Base-by-base conservation (phyloP, 2,329 filamentous ascomycete genomes). In the Verticillium isaacii region DNA sequence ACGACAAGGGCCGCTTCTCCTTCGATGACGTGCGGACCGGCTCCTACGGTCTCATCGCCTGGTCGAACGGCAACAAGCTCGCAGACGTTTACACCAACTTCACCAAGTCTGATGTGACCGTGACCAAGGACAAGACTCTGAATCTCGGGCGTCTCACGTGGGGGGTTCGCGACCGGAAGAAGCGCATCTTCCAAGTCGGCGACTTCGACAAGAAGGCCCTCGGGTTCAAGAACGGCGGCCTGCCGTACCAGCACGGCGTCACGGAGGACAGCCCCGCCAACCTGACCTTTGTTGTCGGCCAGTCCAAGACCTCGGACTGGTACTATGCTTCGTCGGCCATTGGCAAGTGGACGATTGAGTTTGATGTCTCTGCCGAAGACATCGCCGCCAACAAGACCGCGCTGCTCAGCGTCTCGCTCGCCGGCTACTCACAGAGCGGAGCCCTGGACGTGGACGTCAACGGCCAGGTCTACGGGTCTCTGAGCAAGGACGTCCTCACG, bases 121-220 rank as follows among this genome's bases (percentile, higher is more conserved):
- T 80, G 9, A 60, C 66, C 7, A 65, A 73, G 2, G 68, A 69
- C 5, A 71, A 56, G 45, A 61, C 61, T 1, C 57, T n/a, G 17
- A 36, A 63, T 25, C 61, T 64, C 11, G 61, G 61, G 7, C 45
- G 37, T 29, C 57, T 63, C n/a, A 50, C 32, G 14, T 64, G 63
- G 63, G 25, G 36, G 17, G 45, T 64, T 0, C 54, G 58, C 5
- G n/a, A 17, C 9, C 45, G 61, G 17, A 17, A 17, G 5, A 61
- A 61, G 59, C 74, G 37, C 12, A 74, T 82, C 36, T 82, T 78
- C 69, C 79, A 78, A 60, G 72, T 82, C 52, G 79, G 79, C 23
- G 74, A 71, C 15, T 74, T 81, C 25, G 78, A 81, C 62, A 75
- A 77, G 57, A 78, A 74, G 55, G 71, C 74, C 1, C 66, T 74